A percentile compares a stretch with the other conserved stretches of the same genome.
These are phyloP conservation scores for Kurtzmaniella quercitrusa DNA, from an alignment of 1,139 yeast species.

Conservation along the genomic window DNA sequence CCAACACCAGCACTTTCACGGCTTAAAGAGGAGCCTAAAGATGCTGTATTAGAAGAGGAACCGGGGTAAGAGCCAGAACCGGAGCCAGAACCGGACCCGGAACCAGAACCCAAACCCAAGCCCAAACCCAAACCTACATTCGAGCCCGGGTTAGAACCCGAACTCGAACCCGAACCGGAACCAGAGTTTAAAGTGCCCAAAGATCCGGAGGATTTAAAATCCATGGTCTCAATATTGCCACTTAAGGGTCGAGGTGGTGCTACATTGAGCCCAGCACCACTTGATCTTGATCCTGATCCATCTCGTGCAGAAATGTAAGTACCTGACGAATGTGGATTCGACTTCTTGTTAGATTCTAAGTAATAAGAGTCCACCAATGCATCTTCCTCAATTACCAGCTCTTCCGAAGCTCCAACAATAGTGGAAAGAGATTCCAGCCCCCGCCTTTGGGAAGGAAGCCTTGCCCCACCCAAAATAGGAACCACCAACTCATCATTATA, in stretches of 20 bases:
- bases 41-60: too few relatives aligned
- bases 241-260: neutral
- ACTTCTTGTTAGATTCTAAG: neutral
- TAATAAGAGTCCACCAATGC: neutral
- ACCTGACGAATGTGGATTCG: neutral
- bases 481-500: slow-evolving; percentile 6
- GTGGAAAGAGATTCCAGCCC: neutral
- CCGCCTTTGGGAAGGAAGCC: slow-evolving; percentile 1
- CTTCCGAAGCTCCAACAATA: neutral
- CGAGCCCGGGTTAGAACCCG: too few relatives aligned
- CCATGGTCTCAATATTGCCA: neutral
- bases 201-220: neutral
- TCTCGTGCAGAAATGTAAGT: too few relatives aligned
- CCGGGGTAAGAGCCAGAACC: too few relatives aligned
- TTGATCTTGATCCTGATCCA: neutral
- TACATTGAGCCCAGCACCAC: neutral
- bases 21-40: too few relatives aligned
- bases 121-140: too few relatives aligned
- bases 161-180: too few relatives aligned
- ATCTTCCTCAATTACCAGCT: neutral
- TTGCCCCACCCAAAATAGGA: neutral
- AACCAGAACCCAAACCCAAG: too few relatives aligned
- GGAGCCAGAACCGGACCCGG: too few relatives aligned
- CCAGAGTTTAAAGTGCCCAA: too few relatives aligned
- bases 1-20: too few relatives aligned